phyloP scores from a whole-genome alignment of 192 early-diverging fungal genomes.

The Phlyctochytrium bullatum region DNA sequence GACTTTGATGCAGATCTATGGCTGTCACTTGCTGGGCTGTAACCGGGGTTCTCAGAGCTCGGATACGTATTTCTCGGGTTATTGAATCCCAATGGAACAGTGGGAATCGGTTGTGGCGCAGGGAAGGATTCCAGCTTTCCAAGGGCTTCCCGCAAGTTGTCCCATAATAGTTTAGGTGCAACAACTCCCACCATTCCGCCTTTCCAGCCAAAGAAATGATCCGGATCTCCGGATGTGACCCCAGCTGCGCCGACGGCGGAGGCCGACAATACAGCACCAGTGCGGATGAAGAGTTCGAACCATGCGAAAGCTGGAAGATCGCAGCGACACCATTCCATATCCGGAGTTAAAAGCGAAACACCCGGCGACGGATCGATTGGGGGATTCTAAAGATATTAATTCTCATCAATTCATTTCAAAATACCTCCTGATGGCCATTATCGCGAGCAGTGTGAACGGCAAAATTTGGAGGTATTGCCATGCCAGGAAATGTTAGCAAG shows the following conservation, averaged over 20 bases:
- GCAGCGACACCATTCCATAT: slow-evolving; percentile 20
- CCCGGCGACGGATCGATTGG: no score
- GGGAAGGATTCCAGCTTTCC: slow-evolving; percentile 8
- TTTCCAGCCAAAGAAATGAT: slow-evolving; percentile 24
- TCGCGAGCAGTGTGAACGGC: no score
- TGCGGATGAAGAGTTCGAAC: slow-evolving; percentile 30
- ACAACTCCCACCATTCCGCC: slow-evolving; percentile 19
- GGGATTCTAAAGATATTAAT: not conserved
- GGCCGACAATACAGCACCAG: slow-evolving; percentile 20
- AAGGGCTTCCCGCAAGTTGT: slow-evolving; percentile 9
- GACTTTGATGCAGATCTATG: no score
- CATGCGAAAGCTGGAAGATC: slow-evolving; percentile 27
- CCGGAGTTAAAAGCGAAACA: slow-evolving; percentile 16
- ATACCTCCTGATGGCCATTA: no score
- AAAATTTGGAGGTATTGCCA: slow-evolving; percentile 20
- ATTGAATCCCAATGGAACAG: no score
- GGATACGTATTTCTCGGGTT: no score
- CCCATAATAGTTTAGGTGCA: slow-evolving; percentile 26
- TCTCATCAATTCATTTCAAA: no score
- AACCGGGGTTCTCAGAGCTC: no score
- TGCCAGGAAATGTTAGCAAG: slow-evolving; percentile 2
- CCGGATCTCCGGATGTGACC: not conserved
- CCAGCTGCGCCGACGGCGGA: slow-evolving; percentile 18
- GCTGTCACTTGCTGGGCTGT: no score
- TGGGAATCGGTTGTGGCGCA: not conserved